A percentile compares a stretch with the other conserved stretches of the same genome.
Conservation (phyloP, 805 yeast genomes). For the Saccharomycopsis sp. region DNA sequence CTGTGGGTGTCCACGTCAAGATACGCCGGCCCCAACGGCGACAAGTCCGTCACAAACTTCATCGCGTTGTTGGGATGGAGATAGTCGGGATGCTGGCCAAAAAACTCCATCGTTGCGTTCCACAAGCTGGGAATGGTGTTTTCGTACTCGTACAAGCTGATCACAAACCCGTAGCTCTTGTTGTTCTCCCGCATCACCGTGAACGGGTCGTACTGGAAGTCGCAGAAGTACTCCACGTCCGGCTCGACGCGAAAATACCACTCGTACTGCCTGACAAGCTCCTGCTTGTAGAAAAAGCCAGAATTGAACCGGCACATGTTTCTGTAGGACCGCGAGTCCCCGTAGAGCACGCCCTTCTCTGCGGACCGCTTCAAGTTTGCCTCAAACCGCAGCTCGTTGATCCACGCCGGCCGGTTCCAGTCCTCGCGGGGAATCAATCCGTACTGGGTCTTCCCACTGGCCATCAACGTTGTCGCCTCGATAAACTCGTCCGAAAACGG, state of each 20-base stretch:
- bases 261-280: slow-evolving; percentile 62
- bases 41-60: slow-evolving; percentile 48
- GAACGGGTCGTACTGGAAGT: slow-evolving; percentile 84
- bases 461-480: slow-evolving; percentile 52
- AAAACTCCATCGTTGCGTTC: slow-evolving; percentile 61
- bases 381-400: slow-evolving; percentile 51
- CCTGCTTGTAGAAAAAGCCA: slow-evolving; percentile 82
- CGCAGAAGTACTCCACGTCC: slow-evolving; percentile 81
- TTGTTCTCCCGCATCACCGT: slow-evolving; percentile 65
- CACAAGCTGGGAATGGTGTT: slow-evolving; percentile 85
- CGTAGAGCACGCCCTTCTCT: slow-evolving; percentile 51
- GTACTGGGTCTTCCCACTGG: slow-evolving; percentile 58
- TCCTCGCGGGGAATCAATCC: slow-evolving; percentile 59
- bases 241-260: slow-evolving; percentile 97
- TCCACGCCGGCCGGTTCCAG: slow-evolving; percentile 73
- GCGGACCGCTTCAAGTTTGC: slow-evolving; percentile 39
- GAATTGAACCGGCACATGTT: slow-evolving; percentile 96
- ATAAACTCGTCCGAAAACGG: slow-evolving; percentile 60
- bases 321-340: slow-evolving; percentile 61
- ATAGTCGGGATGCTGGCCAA: slow-evolving; percentile 51
- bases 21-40: slow-evolving; percentile 35
- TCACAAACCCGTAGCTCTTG: slow-evolving; percentile 83
- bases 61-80: slow-evolving; percentile 59
- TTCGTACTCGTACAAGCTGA: slow-evolving; percentile 72
- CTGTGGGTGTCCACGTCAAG: slow-evolving; percentile 40